Evolutionary conservation across 805 yeast species (phyloP), one percentile per base, ranked within the genome.

Genomic region (Debaryomyces tyrocola): DNA sequence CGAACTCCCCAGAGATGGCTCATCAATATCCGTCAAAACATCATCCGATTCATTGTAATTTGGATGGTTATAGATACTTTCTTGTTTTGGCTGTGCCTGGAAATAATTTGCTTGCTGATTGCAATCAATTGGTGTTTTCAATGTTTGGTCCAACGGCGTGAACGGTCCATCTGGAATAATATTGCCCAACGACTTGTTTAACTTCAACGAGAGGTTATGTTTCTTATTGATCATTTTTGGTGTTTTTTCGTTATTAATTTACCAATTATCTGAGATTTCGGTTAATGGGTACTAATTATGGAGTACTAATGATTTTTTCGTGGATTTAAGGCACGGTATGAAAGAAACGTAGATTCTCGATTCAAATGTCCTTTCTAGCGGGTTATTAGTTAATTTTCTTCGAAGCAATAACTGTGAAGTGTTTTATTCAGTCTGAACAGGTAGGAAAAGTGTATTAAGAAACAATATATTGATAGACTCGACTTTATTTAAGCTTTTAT

Each of bases 121-220:
- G 27, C 27, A 24, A 41, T 69, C 75, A 20, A 67, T 47, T 2
- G 77, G 77, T 6, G 77, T 73, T 36, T 52, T 59, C 36, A 70
- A 55, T 0, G 77, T 73, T 51, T 71, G 77, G 31, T 73, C 78
- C 39, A 69, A 56, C n/a, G 78, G 78, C 3, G 78, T 73, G 51
- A 56, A 68, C n/a, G 77, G 77, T 8, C 62, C 66, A 41, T 53
- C 41, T 7, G 57, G 63, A 17, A 41, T 40, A 34, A 60, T 45
- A 43, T 60, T 55, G 20, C 56, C 55, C 40, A 64, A 55, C 17
- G 68, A 53, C 50, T 64, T 62, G 59, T 63, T 68, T 20, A 69
- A 52, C 50, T 68, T 67, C 46, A 72, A 60, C 37, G 65, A 56
- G 46, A 70, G 63, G 44, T 66, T 64, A 15, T 54, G 42, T 41